These are phyloP conservation scores for Parachlorella kessleri DNA, from an alignment of 139 green algal genomes.

Conservation along the genomic window DNA sequence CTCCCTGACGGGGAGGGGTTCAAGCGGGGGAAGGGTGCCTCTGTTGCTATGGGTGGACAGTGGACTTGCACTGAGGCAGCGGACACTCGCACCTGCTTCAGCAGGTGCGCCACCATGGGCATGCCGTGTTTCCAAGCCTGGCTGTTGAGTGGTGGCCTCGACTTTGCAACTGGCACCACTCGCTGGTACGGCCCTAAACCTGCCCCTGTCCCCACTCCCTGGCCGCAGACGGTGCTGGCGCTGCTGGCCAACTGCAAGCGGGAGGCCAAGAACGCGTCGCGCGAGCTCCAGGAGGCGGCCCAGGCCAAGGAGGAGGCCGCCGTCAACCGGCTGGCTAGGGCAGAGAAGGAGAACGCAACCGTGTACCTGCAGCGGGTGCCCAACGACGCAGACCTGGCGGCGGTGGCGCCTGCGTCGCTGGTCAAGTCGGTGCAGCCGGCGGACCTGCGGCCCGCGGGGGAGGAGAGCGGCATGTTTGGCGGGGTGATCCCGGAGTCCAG, in stretches of 20 bases:
- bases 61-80: too few relatives aligned
- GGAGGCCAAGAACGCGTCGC: conserved; percentile 41
- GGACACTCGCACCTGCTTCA: too few relatives aligned
- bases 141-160: too few relatives aligned
- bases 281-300: conserved; percentile 55
- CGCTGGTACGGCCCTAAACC: too few relatives aligned
- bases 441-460: conserved; percentile 29
- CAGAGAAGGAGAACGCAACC: conserved; percentile 59
- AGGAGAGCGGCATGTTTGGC: conserved; percentile 63
- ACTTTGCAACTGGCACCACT: too few relatives aligned
- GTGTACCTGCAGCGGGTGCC: conserved; percentile 66
- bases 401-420: conserved; percentile 57
- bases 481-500: conserved; percentile 76
- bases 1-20: too few relatives aligned
- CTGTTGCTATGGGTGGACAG: too few relatives aligned
- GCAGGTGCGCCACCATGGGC: too few relatives aligned
- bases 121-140: too few relatives aligned
- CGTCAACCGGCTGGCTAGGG: conserved; percentile 33
- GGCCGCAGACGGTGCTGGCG: conserved; percentile 33
- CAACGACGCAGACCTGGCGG: conserved; percentile 46
- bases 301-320: conserved; percentile 40
- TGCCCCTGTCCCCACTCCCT: too few relatives aligned
- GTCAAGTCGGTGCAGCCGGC: conserved; percentile 59
- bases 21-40: too few relatives aligned
- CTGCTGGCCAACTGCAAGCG: conserved; percentile 33